Base-by-base conservation (phyloP, 2,329 filamentous ascomycete species). In the Myriosclerotinia duriaeana region DNA sequence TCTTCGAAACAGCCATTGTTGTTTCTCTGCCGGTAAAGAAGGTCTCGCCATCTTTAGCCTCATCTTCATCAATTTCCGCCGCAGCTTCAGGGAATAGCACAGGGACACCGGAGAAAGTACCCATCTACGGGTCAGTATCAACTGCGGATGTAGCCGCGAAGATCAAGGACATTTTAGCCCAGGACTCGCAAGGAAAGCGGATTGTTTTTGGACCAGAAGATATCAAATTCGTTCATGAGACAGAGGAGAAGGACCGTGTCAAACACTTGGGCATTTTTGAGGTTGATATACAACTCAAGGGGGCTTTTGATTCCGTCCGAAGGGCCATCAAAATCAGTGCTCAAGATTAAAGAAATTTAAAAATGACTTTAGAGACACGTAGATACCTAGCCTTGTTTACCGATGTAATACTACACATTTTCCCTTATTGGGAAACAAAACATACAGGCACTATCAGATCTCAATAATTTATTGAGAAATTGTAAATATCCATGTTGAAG, bases 71-170 rank as follows among this genome's bases (percentile, higher is more conserved):
- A 5, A 61, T 76, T 64, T 70, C 78, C 69, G 66, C 72, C 34
- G 76, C 76, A 6, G 77, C 78, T 14, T 74, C 77, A 69, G 73
- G 77, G 53, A 69, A 77, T 53, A 67, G 74, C 69, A 66, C 69
- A 44, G 71, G 71, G 64, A 44, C 64, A 17, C 34, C 64, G 61
- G 52, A 65, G 42, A 72, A 71, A 30, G 74, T 76, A 26, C 76
- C 77, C 20, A 85, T 76, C 22, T 74, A 84, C 70, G 84, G 84
- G 36, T 84, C 82, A 3, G 83, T 87, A 5, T 82, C 82, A n/a
- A 81, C 80, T 9, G 74, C 77, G 34, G 84, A 87, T 72, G 78
- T 87, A 64, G 79, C 78, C 9, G 74, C 77, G 20, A 80, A 79
- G 34, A 78, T 87, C 65, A 80, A 79, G 67, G 78, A 78, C 53